Conservation (phyloP, 2,329 filamentous ascomycete species). For the Clarireedia monteithiana region DNA sequence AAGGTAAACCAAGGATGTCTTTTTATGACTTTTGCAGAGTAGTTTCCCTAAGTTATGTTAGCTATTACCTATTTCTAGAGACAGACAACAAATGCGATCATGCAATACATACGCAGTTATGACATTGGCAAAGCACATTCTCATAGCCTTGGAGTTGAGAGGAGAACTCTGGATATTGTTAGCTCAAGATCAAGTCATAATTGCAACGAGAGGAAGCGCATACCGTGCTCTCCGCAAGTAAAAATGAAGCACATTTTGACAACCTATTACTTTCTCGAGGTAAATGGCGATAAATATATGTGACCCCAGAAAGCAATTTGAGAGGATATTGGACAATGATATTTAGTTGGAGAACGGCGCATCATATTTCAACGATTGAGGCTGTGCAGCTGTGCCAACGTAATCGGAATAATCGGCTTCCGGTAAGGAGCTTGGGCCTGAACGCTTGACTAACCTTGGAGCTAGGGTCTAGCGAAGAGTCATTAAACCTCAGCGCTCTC, state of each 20-base stretch:
- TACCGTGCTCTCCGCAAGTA: constrained; percentile 29
- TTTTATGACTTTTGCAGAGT: constrained; percentile 52
- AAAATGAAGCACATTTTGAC: constrained; percentile 13
- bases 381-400: neutral
- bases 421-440: neutral
- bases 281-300: neutral
- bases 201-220: constrained; percentile 7
- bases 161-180: constrained; percentile 26
- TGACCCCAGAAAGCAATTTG: neutral
- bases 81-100: neutral
- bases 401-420: neutral
- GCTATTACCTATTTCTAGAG: no score
- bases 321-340: neutral
- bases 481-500: neutral
- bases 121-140: constrained; percentile 52
- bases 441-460: neutral
- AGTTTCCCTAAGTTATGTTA: constrained; percentile 42
- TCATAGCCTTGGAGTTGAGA: constrained; percentile 45
- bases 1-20: constrained; percentile 70
- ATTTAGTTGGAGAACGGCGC: neutral
- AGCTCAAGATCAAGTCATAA: constrained; percentile 5
- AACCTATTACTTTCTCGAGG: neutral
- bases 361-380: constrained; percentile 3
- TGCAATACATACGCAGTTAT: constrained; percentile 44
- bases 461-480: neutral